Percentiles rank a stretch among this genome's conserved stretches.
Evolutionary conservation across 2,329 filamentous ascomycete genomes (phyloP).

Genomic region (Beauveria sp.): DNA sequence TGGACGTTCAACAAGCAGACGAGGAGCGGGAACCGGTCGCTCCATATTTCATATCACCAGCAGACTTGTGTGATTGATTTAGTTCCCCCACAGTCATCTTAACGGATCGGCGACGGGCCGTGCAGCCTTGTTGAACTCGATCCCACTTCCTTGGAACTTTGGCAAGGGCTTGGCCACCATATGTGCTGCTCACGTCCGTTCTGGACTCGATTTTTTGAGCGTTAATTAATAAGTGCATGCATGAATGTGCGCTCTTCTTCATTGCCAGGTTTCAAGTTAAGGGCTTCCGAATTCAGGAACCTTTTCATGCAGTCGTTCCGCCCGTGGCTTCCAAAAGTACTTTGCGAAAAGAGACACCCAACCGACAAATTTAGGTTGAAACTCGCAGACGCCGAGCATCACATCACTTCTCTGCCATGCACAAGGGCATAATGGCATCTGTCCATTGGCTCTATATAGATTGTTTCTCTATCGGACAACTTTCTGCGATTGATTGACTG

Average conservation of each 20-base stretch:
- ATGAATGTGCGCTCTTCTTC: background rate
- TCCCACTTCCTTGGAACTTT: background rate
- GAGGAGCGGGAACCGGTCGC: background rate
- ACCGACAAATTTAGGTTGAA: no score
- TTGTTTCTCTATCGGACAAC: background rate
- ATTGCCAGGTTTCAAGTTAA: background rate
- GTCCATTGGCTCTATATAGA: background rate
- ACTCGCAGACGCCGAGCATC: no score
- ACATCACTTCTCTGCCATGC: no score
- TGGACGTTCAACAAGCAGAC: background rate
- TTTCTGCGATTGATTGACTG: background rate
- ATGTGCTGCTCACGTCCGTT: background rate
- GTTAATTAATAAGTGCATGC: background rate
- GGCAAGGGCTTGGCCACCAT: background rate
- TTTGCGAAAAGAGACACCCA: no score
- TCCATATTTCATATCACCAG: background rate
- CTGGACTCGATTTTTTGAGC: background rate
- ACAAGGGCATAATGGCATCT: no score
- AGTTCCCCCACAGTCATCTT: background rate
- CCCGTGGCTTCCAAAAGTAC: no score
- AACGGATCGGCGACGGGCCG: background rate
- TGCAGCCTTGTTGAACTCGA: background rate
- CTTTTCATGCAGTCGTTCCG: no score
- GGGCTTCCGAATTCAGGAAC: no score
- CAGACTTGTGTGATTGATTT: background rate